Evolutionary conservation across 345 rosid species (phyloP).

Genomic region (sweet orange (Citrus sinensis)): DVS_A1.0 CM039168.1:7810001-7810500

Average conservation of each 20-base stretch:
- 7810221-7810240: background rate
- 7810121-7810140: background rate
- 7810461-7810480: too few relatives aligned
- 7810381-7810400: background rate
- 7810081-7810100: background rate
- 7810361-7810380: background rate
- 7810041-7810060: background rate
- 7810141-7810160: background rate
- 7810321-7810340: background rate
- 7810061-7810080: constrained; percentile 1
- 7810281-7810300: background rate
- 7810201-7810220: too few relatives aligned
- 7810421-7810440: background rate
- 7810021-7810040: background rate
- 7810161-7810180: background rate
- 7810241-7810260: background rate
- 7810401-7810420: background rate
- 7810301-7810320: background rate
- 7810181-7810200: too few relatives aligned
- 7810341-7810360: background rate
- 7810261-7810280: background rate
- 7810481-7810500: background rate
- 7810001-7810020: background rate
- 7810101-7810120: constrained; percentile 1
- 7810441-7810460: background rate